A percentile compares a stretch with the other conserved stretches of the same genome.
phyloP scores from a whole-genome alignment of 2,329 filamentous ascomycete genomes.

The Penicillium corylophilum region DNA sequence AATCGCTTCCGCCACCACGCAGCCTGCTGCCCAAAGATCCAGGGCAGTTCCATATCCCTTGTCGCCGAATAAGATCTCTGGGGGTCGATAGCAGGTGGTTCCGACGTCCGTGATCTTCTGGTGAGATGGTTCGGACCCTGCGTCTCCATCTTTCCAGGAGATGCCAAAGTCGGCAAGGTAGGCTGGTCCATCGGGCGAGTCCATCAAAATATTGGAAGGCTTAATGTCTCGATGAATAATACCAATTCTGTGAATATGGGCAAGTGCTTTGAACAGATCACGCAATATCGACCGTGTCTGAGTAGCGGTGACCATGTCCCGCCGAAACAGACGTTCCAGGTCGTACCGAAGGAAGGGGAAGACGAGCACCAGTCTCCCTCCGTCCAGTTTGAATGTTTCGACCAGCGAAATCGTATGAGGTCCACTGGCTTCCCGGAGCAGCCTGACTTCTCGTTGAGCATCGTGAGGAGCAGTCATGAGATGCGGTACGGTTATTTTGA shows the following conservation, averaged over 20 bases:
- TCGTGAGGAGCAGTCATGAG: slow-evolving; percentile 77
- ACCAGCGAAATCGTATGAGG: slow-evolving; percentile 66
- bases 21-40: slow-evolving; percentile 88
- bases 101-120: slow-evolving; percentile 89
- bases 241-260: slow-evolving; percentile 67
- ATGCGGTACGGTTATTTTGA: slow-evolving; percentile 82
- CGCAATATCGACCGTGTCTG: slow-evolving; percentile 55
- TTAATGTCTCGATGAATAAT: slow-evolving; percentile 96
- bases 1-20: slow-evolving; percentile 76
- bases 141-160: slow-evolving; percentile 68
- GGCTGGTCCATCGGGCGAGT: slow-evolving; percentile 66
- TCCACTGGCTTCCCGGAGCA: slow-evolving; percentile 63
- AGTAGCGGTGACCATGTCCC: slow-evolving; percentile 38
- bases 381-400: slow-evolving; percentile 68
- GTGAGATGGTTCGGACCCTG: slow-evolving; percentile 60
- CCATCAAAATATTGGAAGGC: slow-evolving; percentile 80
- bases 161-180: slow-evolving; percentile 91
- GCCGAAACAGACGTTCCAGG: slow-evolving; percentile 65
- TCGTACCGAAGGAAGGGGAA: slow-evolving; percentile 82
- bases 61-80: slow-evolving; percentile 86
- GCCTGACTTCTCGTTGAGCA: slow-evolving; percentile 72
- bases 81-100: slow-evolving; percentile 85
- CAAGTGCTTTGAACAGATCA: slow-evolving; percentile 70
- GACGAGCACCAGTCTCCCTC: slow-evolving; percentile 71
- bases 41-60: slow-evolving; percentile 68